These are phyloP conservation scores for Scalesia atractyloides DNA, from an alignment of 129 eudicot genomes.

Conservation along the genomic window DNA sequence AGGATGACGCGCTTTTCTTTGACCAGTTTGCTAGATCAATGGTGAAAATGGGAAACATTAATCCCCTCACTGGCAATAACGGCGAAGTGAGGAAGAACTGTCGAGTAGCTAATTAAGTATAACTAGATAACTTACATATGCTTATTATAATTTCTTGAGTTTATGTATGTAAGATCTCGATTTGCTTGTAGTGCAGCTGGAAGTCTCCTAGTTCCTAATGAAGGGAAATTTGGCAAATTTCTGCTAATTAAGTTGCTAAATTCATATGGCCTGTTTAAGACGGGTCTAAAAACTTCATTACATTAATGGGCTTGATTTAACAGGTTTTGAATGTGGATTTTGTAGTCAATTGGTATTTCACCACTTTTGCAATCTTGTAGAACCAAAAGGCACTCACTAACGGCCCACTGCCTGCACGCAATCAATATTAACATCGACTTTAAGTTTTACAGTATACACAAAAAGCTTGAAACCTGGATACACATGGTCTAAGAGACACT, in stretches of 20 bases:
- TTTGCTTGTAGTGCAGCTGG: constrained; percentile 21
- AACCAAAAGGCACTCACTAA: constrained; percentile 88
- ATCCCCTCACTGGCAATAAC: constrained; percentile 58
- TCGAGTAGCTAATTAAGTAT: constrained; percentile 48
- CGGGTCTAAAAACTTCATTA: not conserved
- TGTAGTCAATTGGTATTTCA: constrained; percentile 53
- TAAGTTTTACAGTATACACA: not conserved
- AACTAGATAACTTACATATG: not conserved
- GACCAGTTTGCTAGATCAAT: constrained; percentile 65
- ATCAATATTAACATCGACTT: not conserved
- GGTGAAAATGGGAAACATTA: constrained; percentile 70
- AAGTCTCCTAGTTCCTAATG: constrained; percentile 16
- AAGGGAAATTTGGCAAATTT: constrained; percentile 9
- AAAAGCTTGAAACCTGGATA: too few species aligned
- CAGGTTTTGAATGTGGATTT: constrained; percentile 33
- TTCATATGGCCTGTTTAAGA: constrained; percentile 16
- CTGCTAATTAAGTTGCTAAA: not conserved
- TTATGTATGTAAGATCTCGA: constrained; percentile 22
- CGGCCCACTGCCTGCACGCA: constrained; percentile 71
- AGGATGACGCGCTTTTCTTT: constrained; percentile 61
- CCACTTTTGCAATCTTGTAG: constrained; percentile 81
- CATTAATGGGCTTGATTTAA: not conserved
- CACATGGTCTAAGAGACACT: not conserved
- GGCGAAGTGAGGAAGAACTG: constrained; percentile 83
- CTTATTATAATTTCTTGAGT: constrained; percentile 15